These are phyloP conservation scores for Botryobasidium botryosum DNA, from an alignment of 768 basidiomycete species.

Conservation along the genomic window DNA sequence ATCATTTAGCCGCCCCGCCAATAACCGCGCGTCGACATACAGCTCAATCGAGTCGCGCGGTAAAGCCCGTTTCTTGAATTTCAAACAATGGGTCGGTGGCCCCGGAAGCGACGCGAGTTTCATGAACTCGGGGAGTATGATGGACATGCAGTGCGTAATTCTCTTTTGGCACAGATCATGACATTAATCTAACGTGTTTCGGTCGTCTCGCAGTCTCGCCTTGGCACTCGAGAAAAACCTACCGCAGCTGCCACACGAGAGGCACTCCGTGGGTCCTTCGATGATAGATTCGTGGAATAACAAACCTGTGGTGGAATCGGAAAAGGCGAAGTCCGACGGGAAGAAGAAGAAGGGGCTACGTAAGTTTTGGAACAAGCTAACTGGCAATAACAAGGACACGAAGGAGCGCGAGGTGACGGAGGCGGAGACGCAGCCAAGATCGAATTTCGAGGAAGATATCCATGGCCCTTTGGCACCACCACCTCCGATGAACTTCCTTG, in stretches of 20 bases:
- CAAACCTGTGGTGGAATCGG: neutral
- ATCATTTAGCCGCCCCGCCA: neutral
- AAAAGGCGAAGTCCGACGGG: slow-evolving; percentile 18
- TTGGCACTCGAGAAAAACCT: slow-evolving; percentile 42
- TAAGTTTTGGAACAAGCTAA: slow-evolving; percentile 70
- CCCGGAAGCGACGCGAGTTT: slow-evolving; percentile 72
- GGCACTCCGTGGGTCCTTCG: slow-evolving; percentile 4
- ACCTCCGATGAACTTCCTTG: slow-evolving; percentile 31
- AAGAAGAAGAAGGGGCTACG: slow-evolving; percentile 68
- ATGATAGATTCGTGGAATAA: neutral
- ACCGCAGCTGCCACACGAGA: slow-evolving; percentile 5
- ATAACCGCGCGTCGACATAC: slow-evolving; percentile 1
- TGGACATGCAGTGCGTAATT: slow-evolving; percentile 74
- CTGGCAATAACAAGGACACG: slow-evolving; percentile 27
- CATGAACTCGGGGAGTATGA: slow-evolving; percentile 68
- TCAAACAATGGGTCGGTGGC: slow-evolving; percentile 49
- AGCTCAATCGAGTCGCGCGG: slow-evolving; percentile 7
- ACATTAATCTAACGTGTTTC: neutral
- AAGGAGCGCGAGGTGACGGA: slow-evolving; percentile 2
- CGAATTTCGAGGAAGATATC: slow-evolving; percentile 36
- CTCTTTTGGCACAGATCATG: neutral
- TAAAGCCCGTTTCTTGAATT: slow-evolving; percentile 47
- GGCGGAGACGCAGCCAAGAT: slow-evolving; percentile 16
- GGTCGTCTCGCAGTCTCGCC: slow-evolving; percentile 37
- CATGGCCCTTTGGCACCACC: slow-evolving; percentile 70